Percentiles rank a stretch among this genome's conserved stretches.
phyloP scores from a whole-genome alignment of 352 stramenopile genomes.

The Globisporangium uncinulatum region DNA sequence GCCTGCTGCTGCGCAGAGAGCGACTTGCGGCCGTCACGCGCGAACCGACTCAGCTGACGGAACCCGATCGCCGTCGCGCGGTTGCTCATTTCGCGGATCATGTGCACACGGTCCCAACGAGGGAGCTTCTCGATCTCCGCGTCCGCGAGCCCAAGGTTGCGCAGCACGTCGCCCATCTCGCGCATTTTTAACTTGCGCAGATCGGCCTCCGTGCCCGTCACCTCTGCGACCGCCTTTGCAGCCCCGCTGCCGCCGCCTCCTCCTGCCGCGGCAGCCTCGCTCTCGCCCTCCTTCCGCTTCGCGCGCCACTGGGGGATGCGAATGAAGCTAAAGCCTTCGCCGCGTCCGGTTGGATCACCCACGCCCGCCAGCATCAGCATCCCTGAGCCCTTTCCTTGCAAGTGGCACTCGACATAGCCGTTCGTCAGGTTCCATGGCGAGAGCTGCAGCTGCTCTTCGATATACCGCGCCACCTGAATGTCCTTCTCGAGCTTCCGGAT shows the following conservation, averaged over 20 bases:
- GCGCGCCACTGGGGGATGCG: conserved; percentile 66
- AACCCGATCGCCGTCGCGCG: conserved; percentile 62
- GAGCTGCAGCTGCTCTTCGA: conserved; percentile 71
- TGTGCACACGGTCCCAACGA: conserved; percentile 80
- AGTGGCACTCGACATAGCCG: conserved; percentile 82
- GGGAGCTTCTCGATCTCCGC: conserved; percentile 78
- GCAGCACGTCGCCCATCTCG: conserved; percentile 70
- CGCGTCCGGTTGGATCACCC: conserved; percentile 71
- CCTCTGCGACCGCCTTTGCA: conserved; percentile 53
- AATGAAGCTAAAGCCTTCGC: conserved; percentile 84
- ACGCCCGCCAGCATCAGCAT: conserved; percentile 78
- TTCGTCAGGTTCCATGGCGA: conserved; percentile 83
- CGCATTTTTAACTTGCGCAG: conserved; percentile 86
- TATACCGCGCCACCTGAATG: conserved; percentile 78
- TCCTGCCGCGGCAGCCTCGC: conserved; percentile 27
- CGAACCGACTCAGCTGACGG: conserved; percentile 75
- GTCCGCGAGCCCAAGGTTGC: conserved; percentile 70
- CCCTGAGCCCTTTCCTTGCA: conserved; percentile 79
- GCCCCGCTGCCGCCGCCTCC: conserved; percentile 21
- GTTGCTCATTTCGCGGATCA: conserved; percentile 75
- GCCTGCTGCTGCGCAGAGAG: conserved; percentile 79
- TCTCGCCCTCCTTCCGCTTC: conserved; percentile 79
- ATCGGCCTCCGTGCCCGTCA: conserved; percentile 81
- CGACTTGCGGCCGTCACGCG: conserved; percentile 69
- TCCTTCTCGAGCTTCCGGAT: conserved; percentile 72